phyloP scores from a whole-genome alignment of 345 rosid species.

The Mangifera indica region DNA sequence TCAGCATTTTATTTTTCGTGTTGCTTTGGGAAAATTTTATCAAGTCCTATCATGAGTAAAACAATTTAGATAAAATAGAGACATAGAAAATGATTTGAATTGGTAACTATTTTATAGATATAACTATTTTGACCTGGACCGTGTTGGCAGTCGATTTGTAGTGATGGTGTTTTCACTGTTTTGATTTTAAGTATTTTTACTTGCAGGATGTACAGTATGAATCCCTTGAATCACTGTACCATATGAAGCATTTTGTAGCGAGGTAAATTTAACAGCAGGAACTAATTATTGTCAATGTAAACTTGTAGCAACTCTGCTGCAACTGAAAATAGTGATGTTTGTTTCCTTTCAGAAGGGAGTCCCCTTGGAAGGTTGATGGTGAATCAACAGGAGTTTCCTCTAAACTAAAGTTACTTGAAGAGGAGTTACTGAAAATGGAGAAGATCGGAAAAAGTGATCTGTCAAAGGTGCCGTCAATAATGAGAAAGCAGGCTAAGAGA shows the following conservation, averaged over 20 bases:
- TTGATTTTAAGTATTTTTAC: conserved; percentile 5
- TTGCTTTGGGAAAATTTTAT: neutral
- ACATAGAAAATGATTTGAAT: neutral
- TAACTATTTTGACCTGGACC: neutral
- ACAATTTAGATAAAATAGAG: neutral
- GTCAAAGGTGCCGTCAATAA: conserved; percentile 50
- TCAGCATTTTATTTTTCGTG: neutral
- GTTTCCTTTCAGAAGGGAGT: conserved; percentile 61
- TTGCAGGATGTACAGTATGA: conserved; percentile 71
- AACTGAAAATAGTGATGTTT: conserved; percentile 14
- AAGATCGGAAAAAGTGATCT: conserved; percentile 53
- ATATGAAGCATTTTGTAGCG: conserved; percentile 68
- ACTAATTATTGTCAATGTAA: neutral
- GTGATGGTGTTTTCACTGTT: neutral
- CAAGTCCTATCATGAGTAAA: neutral
- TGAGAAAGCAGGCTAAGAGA: conserved; percentile 79
- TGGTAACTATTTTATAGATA: neutral
- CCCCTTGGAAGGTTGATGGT: conserved; percentile 89
- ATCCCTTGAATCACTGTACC: conserved; percentile 62
- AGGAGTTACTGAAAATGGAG: conserved; percentile 71
- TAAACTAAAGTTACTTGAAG: conserved; percentile 72
- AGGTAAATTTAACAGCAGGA: conserved; percentile 44
- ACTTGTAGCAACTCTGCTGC: neutral
- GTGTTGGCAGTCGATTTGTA: neutral
- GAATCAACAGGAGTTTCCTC: conserved; percentile 65